Evolutionary conservation across 2,329 filamentous ascomycete species (phyloP), one percentile per base, ranked within the genome.

Genomic region (Pseudogymnoascus sp.): DNA sequence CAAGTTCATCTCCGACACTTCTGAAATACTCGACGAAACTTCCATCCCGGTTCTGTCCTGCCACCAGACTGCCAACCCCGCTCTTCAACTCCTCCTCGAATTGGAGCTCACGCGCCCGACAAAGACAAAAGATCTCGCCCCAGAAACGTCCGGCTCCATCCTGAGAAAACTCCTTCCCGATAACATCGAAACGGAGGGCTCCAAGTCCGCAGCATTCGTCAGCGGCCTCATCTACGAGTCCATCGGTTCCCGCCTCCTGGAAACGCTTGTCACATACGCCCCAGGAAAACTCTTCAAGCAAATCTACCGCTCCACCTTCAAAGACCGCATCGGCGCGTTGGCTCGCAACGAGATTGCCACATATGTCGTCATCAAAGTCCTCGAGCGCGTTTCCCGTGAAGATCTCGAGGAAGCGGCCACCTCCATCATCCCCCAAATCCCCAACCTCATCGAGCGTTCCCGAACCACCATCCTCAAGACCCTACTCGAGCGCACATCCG

Each of bases 281-380:
- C 92, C 95, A 0, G 92, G 90, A 45, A 96, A 95, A 75, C 77
- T 92, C 35, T 99, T 97, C 83, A 97, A 96, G 75, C 84, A 86
- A 12, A 81, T 99, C 5, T 93, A 96, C 76, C 85, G 83, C 63
- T 87, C 88, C 67, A 85, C 92, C 67, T 89, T 97, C 75, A 88
- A 88, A 65, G 87, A 89, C 12, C 85, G 91, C 25, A 89, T 97
- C 69, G 86, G 87, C 21, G 89, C 86, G 40, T 83, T 96, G 64
- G 85, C 93, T 5, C 88, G 92, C 63, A 97, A 97, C 72, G 93
- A 96, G 69, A 89, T 93, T 59, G 92, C 95, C 5, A 89, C 87
- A 23, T 97, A 96, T 71, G 89, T 96, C 0, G 91, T 91, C 18
- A 89, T 93, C 68, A 85, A 87, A 63, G 87, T 96, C 3, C 79